Conservation (phyloP, 2,329 filamentous ascomycete genomes). For the Cladosporium colombiae region DNA sequence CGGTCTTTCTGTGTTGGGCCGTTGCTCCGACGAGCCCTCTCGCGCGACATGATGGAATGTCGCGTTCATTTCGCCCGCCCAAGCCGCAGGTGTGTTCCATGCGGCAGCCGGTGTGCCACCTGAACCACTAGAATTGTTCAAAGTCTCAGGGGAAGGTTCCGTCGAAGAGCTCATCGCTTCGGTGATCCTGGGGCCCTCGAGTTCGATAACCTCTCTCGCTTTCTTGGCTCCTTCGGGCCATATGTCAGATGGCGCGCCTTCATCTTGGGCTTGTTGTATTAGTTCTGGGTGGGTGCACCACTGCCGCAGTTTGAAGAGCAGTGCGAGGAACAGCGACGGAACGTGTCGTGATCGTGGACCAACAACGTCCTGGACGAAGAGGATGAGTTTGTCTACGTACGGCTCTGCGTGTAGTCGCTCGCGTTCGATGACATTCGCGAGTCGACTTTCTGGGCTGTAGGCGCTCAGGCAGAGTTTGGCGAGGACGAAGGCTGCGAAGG, state of each 20-base stretch:
- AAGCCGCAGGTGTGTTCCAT: slow-evolving; percentile 16
- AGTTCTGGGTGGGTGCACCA: slow-evolving; percentile 34
- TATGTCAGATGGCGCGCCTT: slow-evolving; percentile 18
- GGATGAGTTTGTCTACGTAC: slow-evolving; percentile 70
- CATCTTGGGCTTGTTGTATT: slow-evolving; percentile 20
- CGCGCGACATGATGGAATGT: not conserved
- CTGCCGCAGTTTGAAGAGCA: slow-evolving; percentile 35
- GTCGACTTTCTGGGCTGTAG: slow-evolving; percentile 62
- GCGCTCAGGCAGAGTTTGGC: slow-evolving; percentile 74
- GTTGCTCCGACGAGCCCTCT: not conserved
- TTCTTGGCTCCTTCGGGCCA: slow-evolving; percentile 21
- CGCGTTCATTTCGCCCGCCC: not conserved
- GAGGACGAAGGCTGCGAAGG: slow-evolving; percentile 70
- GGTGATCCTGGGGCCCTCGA: not conserved
- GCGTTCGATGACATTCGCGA: slow-evolving; percentile 69
- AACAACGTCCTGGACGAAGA: slow-evolving; percentile 66
- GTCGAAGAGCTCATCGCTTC: slow-evolving; percentile 9
- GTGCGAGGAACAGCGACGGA: slow-evolving; percentile 33
- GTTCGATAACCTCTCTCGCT: slow-evolving; percentile 6
- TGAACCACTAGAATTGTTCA: not conserved
- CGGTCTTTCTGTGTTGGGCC: not conserved
- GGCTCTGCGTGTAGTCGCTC: slow-evolving; percentile 65
- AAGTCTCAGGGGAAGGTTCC: slow-evolving; percentile 8
- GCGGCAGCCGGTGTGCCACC: not conserved
- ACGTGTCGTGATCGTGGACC: slow-evolving; percentile 38